Percentiles rank a stretch among this genome's conserved stretches.
These are phyloP conservation scores for Beverwykella pulmonaria DNA, from an alignment of 495 filamentous ascomycete genomes.

Conservation along the genomic window DNA sequence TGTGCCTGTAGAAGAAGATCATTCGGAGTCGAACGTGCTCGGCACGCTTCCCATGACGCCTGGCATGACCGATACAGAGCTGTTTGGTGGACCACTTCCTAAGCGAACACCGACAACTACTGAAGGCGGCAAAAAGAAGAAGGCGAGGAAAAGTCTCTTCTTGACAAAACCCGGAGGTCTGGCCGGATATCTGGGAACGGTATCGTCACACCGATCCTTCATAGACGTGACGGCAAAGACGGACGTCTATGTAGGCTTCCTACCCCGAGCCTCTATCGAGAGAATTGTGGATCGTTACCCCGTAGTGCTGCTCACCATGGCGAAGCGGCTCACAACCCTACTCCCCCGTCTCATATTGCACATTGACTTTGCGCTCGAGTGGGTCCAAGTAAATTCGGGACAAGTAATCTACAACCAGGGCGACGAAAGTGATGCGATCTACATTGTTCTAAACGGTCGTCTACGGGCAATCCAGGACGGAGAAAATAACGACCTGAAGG, in stretches of 20 bases:
- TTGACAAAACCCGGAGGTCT: constrained; percentile 94
- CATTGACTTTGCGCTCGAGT: constrained; percentile 97
- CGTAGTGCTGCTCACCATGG: constrained; percentile 90
- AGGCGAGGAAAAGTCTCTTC: constrained; percentile 72
- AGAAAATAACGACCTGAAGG: constrained; percentile 78
- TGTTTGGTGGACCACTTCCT: constrained; percentile 51
- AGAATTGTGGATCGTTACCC: constrained; percentile 90
- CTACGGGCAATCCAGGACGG: constrained; percentile 78
- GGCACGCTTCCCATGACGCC: constrained; percentile 36
- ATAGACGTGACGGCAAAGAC: constrained; percentile 97
- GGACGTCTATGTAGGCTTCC: constrained; percentile 96
- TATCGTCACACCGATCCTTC: constrained; percentile 93
- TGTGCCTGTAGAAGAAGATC: constrained; percentile 60
- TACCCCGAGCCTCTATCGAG: constrained; percentile 83
- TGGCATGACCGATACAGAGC: constrained; percentile 35
- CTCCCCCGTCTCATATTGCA: constrained; percentile 91
- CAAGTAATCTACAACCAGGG: constrained; percentile 92
- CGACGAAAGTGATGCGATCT: constrained; percentile 97
- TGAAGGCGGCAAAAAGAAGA: constrained; percentile 50
- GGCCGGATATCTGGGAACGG: constrained; percentile 88
- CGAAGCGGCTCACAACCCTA: constrained; percentile 86
- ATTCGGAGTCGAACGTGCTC: constrained; percentile 41
- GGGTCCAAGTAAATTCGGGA: constrained; percentile 93
- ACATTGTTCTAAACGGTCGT: constrained; percentile 93
- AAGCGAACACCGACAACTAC: constrained; percentile 51